Evolutionary conservation across 495 filamentous ascomycete species (phyloP), one percentile per base, ranked within the genome.

Genomic region (Halenospora varia): DNA sequence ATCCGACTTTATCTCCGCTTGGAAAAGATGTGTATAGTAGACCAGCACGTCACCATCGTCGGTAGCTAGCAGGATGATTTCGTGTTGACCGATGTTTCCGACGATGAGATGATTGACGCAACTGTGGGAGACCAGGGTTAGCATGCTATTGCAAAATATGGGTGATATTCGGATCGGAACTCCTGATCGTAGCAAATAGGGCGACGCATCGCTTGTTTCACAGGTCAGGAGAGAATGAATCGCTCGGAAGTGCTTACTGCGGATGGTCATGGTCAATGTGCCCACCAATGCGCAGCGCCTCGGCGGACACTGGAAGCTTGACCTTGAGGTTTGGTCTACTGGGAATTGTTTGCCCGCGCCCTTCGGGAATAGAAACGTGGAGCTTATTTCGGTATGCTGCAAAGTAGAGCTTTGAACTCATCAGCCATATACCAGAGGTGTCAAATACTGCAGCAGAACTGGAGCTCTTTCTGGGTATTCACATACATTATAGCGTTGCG

Each of bases 21-120:
- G 19, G n/a, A 66, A 41, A n/a, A 48, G 9, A 47, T 67, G 77
- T 0, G 86, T 88, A 59, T 88, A 84, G 68, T 92, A 96, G 3
- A 83, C 91, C 35, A 88, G 79, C 10, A 95, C 85, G 70, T 98
- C 93, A 3, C 94, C 94, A 60, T 96, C 92, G 63, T 97, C 94
- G 55, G 85, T 92, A 10, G 77, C 83, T 44, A 87, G 74, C 1
- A 93, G 69, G 18, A 97, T 57, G 11, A 96, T 82, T 69, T 98
- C 94, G 46, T 92, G 81, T 25, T 82, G 71, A 2, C 94, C 94
- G 2, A 98, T 73, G 48, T 88, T 82, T 41, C 91, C 89, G 18
- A 96, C 77, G 29, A 90, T 77, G 2, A 98, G 71, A 54, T 86
- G 80, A 63, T 95, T 97, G 53, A 96, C 82, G 18, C 80, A 60